Evolutionary conservation across 192 early-diverging fungal genomes (phyloP).

Genomic region (Globomyces pollinis-pini): DNA sequence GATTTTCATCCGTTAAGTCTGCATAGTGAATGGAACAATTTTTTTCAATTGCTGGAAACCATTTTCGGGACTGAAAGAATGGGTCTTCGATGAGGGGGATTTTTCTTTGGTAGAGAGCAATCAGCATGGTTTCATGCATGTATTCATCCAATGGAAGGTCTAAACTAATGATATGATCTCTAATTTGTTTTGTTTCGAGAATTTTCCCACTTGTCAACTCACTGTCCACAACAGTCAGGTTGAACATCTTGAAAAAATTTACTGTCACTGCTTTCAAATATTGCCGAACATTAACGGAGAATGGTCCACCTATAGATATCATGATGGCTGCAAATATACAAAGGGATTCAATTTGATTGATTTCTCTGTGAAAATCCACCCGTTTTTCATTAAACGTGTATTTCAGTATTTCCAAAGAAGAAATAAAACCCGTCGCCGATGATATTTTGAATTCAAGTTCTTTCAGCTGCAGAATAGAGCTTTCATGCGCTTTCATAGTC

Average conservation of each 20-base stretch:
- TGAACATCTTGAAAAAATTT: neutral
- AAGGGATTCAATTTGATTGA: neutral
- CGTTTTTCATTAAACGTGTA: neutral
- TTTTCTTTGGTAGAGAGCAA: neutral
- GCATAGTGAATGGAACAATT: neutral
- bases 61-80: neutral
- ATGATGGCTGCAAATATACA: slow-evolving; percentile 13
- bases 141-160: slow-evolving; percentile 6
- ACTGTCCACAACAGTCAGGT: neutral
- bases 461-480: neutral
- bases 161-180: slow-evolving; percentile 5
- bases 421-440: slow-evolving; percentile 1
- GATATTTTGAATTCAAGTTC: slow-evolving; percentile 12
- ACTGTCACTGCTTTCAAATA: neutral
- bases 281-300: neutral
- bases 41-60: slow-evolving; percentile 14
- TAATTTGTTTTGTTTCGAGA: neutral
- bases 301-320: neutral
- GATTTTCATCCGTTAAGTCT: neutral
- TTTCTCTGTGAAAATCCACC: neutral
- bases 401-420: slow-evolving; percentile 2
- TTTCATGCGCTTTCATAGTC: slow-evolving; percentile 22
- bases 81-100: slow-evolving; percentile 18
- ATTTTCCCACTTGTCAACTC: slow-evolving; percentile 13
- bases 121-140: slow-evolving; percentile 12